These are phyloP conservation scores for Colletotrichum eremochloae DNA, from an alignment of 2,329 filamentous ascomycete genomes.

Conservation along the genomic window DNA sequence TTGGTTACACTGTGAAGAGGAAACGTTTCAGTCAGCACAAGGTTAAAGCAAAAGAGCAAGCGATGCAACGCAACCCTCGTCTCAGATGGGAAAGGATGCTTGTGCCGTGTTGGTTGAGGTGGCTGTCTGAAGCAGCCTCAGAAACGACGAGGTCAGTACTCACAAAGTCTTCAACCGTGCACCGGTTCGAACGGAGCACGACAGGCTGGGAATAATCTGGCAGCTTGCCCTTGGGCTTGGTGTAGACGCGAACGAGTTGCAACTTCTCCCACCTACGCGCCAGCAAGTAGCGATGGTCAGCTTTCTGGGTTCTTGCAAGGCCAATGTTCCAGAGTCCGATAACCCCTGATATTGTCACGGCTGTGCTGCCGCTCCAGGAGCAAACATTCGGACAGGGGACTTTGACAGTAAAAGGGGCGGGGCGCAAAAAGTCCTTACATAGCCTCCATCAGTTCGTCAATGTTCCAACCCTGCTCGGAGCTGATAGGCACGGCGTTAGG, in stretches of 20 bases:
- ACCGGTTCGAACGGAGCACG: conserved; percentile 84
- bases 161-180: conserved; percentile 97
- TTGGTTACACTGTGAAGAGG: conserved; percentile 83
- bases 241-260: conserved; percentile 92
- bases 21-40: conserved; percentile 54
- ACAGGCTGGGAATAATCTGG: conserved; percentile 95
- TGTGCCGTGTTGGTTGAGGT: not conserved
- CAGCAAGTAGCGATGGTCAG: conserved; percentile 21
- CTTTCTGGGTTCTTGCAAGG: conserved; percentile 1
- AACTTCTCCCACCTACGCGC: conserved; percentile 86
- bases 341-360: conserved; percentile 6
- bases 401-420: not conserved
- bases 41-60: not conserved
- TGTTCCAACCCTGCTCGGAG: conserved; percentile 97
- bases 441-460: conserved; percentile 95
- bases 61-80: conserved; percentile 2
- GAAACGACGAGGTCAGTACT: conserved; percentile 56
- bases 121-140: not conserved
- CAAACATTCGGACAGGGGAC: conserved; percentile 1
- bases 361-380: conserved; percentile 16
- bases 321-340: not conserved
- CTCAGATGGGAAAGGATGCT: conserved; percentile 15
- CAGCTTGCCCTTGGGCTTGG: conserved; percentile 95
- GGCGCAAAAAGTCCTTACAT: conserved; percentile 69
- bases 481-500: conserved; percentile 98